Base-by-base conservation (phyloP, 2,329 filamentous ascomycete genomes). In the Cadophora malorum region DNA sequence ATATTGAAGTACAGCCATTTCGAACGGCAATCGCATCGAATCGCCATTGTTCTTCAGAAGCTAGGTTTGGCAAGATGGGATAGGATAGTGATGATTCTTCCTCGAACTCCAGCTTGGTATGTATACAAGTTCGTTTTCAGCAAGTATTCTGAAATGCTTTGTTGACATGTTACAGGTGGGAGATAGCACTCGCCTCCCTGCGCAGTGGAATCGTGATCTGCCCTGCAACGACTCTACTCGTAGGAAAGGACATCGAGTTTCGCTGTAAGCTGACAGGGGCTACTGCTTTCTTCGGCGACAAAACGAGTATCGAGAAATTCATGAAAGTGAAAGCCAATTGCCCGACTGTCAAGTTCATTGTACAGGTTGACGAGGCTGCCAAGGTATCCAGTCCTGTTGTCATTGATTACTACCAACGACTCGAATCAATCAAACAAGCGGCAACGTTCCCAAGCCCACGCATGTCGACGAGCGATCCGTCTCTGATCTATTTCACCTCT, bases 211-310 rank as follows among this genome's bases (percentile, higher is more conserved):
- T 81, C 38, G 75, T 81, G 7, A 67, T 81, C 19, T 79, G 77
- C 72, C 79, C 80, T 1, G 78, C 77, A 33, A 81, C 79, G 14
- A 79, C 77, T 7, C 70, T 81, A 25, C 73, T 80, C 1, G 77
- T 79, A 3, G 78, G 75, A 35, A 79, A 79, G 61, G 80, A 81
- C 67, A 80, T 81, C 63, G 75, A 80, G 62, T 80, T 79, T 66
- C 76, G 79, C 23, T 74, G 77, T 9, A 73, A 76, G 25, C 67
- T 75, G 64, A 79, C 76, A 2, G 73, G 73, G 2, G 80, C 80
- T 12, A 76, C 76, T 9, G 74, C 78, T 3, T 81, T 81, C 67
- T 72, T 81, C 14, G 80, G 79, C n/a, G 79, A 81, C 61, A 67
- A 68, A 16, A 73, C 75, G 0, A 75, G 75, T 23, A 76, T 80